Evolutionary conservation across 1,284 basidiomycete genomes (phyloP), one percentile per base, ranked within the genome.

Genomic region (Phaffia rhodozyma): DNA sequence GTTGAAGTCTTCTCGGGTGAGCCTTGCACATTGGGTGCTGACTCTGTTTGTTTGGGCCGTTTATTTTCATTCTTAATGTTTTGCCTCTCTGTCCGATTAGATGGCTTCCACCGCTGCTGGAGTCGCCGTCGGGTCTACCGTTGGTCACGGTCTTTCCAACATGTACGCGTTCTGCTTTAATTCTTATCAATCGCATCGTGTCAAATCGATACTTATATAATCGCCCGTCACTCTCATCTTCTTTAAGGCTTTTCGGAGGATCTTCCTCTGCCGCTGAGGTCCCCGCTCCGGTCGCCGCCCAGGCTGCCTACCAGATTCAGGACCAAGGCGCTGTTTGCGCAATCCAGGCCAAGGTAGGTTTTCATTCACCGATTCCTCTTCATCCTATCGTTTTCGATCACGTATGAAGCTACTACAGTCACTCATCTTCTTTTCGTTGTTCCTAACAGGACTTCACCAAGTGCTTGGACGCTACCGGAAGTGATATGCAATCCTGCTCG

Each of bases 81-180:
- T 54, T 38, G 4, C 21, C 29, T 54, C 32, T 25, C 66, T 75
- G 58, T 68, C 76, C 62, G 74, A 74, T 51, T 70, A 76, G 72
- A 79, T 80, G 64, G 79, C 80, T 27, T 78, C 76, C 18, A 81
- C 81, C 55, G 80, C 80, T 65, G 80, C 79, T 54, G 80, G 80
- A 71, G 77, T 78, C 30, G 80, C 79, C 49, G 75, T 80, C 34
- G 77, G 76, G 53, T 80, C 79, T 9, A 78, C 79, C 58, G 73
- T 82, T 55, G 81, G 80, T 43, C 80, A 82, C 73, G 81, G 80
- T 54, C 75, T 82, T 66, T 75, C 72, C 62, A 79, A 75, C 74
- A 81, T 81, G 77, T 68, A 29, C 54, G 68, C 60, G 55, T 34
- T 6, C 43, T 16, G n/a, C 29, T 49, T 21, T 34, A 20, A 5